Base-by-base conservation (phyloP, 371 early-diverging fungal genomes). In the Entomophthora muscae region DNA sequence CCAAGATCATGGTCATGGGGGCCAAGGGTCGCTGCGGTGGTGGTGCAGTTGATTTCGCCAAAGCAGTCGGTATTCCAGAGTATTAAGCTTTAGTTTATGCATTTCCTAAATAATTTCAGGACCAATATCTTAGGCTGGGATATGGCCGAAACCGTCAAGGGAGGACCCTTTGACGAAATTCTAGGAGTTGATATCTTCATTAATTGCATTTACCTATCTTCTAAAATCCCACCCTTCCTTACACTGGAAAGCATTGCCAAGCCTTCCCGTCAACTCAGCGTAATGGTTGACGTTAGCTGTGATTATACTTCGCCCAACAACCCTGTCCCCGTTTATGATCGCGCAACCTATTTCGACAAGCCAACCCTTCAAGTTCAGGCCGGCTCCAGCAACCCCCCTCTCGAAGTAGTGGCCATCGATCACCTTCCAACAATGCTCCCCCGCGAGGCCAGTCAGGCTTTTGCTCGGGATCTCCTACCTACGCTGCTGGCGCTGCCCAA, bases 221-320 rank as follows among this genome's bases (percentile, higher is more conserved):
- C 83, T 61, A 80, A 84, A 72, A 95, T 97, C 67, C 92, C 95
- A 61, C 93, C 98, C 24, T 97, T 97, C 74, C 69, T 97, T 70
- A 91, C 91, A 52, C 80, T 73, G 64, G 83, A 86, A 52, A 78
- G 82, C 79, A 71, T 91, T 30, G 82, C 84, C 66, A 22, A 24
- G 3, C 77, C 74, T 57, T 72, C 76, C 31, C 82, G 95, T 58
- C 76, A 78, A 57, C 69, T 97, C 51, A 81, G 84, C 32, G 87
- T 93, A 23, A 77, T 97, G 53, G 88, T 87, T 27, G 98, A 97
- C 71, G 98, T 97, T 58, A 86, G 86, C 66, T 97, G 98, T 73
- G 98, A 97, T 72, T 88, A 91, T 24, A 95, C 92, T 71, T 95
- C 93, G 74, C 94, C 95, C 24, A 82, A 92, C 78, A 97, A 97